Conservation (phyloP, 1,284 basidiomycete species). For the Rhodotorula sp. region DNA sequence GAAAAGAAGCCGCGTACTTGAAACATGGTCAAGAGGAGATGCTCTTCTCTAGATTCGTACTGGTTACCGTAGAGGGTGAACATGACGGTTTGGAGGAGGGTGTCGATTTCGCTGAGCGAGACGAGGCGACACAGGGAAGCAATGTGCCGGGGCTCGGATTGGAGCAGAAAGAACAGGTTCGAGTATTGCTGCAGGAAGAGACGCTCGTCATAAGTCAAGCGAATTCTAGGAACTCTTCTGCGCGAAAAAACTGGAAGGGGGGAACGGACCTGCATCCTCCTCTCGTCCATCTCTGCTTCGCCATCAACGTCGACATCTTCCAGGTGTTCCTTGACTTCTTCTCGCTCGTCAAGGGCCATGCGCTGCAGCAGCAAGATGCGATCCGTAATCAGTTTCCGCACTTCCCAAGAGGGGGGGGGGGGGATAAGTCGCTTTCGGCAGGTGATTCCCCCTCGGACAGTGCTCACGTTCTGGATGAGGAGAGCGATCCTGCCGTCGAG, state of each 20-base stretch:
- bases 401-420: too few species aligned
- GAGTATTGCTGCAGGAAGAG: slow-evolving; percentile 74
- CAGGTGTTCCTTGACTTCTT: slow-evolving; percentile 87
- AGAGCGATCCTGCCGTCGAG: slow-evolving; percentile 96
- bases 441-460: too few species aligned
- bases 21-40: slow-evolving; percentile 97
- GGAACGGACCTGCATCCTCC: slow-evolving; percentile 61
- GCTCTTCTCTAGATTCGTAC: slow-evolving; percentile 98
- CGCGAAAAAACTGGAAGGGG: background rate
- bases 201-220: slow-evolving; percentile 1
- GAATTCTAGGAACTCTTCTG: too few species aligned
- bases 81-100: slow-evolving; percentile 99
- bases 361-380: slow-evolving; percentile 28
- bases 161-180: slow-evolving; percentile 97
- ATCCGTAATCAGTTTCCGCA: background rate
- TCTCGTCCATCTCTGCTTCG: slow-evolving; percentile 69
- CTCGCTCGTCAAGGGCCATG: slow-evolving; percentile 53
- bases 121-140: slow-evolving; percentile 96
- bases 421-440: too few species aligned
- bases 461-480: slow-evolving; percentile 89
- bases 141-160: slow-evolving; percentile 95
- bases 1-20: slow-evolving; percentile 52
- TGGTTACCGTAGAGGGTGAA: slow-evolving; percentile 99
- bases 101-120: slow-evolving; percentile 93
- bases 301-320: slow-evolving; percentile 77